Conservation (phyloP, 345 rosid species). For the Brassica juncea region DNA sequence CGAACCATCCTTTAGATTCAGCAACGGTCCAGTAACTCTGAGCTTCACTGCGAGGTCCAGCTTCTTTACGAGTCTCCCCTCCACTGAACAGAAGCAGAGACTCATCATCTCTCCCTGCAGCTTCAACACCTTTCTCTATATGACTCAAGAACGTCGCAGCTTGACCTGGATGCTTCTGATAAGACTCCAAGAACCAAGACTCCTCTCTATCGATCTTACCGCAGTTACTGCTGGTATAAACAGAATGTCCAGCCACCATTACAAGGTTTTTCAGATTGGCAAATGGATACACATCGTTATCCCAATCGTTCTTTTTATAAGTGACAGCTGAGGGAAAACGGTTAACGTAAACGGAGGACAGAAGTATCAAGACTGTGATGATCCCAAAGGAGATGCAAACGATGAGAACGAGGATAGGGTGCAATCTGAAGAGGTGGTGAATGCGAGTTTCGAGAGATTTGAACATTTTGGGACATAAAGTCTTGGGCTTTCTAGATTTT, state of each 20-base stretch:
- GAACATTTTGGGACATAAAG: conserved; percentile 54
- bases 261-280: conserved; percentile 72
- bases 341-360: conserved; percentile 51
- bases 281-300: conserved; percentile 55
- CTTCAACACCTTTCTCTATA: conserved; percentile 72
- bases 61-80: conserved; percentile 89
- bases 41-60: conserved; percentile 96
- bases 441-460: conserved; percentile 56
- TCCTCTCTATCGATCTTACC: conserved; percentile 78
- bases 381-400: conserved; percentile 65
- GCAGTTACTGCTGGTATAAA: conserved; percentile 75
- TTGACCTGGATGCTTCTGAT: conserved; percentile 91
- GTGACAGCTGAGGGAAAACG: conserved; percentile 37
- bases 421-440: conserved; percentile 60
- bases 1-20: conserved; percentile 90
- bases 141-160: conserved; percentile 82
- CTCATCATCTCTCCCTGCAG: conserved; percentile 57
- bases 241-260: conserved; percentile 97
- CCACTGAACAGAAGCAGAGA: conserved; percentile 94
- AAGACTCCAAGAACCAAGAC: conserved; percentile 91
- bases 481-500: conserved; percentile 61
- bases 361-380: conserved; percentile 53
- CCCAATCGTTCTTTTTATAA: conserved; percentile 43
- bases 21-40: conserved; percentile 98
- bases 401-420: conserved; percentile 54